Evolutionary conservation across 352 stramenopile genomes (phyloP).

Genomic region (Phytophthora syringae): DNA sequence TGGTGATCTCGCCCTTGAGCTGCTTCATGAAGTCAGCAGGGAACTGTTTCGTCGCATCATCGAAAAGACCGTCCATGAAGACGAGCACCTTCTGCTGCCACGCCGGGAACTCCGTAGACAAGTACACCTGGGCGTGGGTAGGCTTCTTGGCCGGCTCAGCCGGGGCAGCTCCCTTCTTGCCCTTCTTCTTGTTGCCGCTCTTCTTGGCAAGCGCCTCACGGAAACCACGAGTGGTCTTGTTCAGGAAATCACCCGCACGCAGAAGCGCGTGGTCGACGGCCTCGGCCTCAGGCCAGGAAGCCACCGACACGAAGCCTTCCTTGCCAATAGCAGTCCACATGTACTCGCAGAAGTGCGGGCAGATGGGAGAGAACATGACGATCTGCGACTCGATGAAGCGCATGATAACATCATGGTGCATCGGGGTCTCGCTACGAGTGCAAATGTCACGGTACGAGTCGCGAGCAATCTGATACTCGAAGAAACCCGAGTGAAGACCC

Average conservation of each 20-base stretch:
- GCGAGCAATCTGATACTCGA: slow-evolving; percentile 98
- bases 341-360: slow-evolving; percentile 95
- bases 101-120: slow-evolving; percentile 83
- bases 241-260: slow-evolving; percentile 93
- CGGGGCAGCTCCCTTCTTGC: slow-evolving; percentile 75
- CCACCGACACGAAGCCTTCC: slow-evolving; percentile 90
- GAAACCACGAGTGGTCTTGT: slow-evolving; percentile 93
- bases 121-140: slow-evolving; percentile 87
- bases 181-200: slow-evolving; percentile 86
- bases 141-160: slow-evolving; percentile 87
- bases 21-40: slow-evolving; percentile 88
- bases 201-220: slow-evolving; percentile 90
- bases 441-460: slow-evolving; percentile 98
- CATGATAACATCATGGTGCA: slow-evolving; percentile 94
- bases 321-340: slow-evolving; percentile 95
- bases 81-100: slow-evolving; percentile 89
- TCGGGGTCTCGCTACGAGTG: slow-evolving; percentile 72
- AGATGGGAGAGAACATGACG: slow-evolving; percentile 96
- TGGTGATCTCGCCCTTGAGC: slow-evolving; percentile 76
- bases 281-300: slow-evolving; percentile 84
- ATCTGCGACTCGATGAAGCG: slow-evolving; percentile 95
- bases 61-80: slow-evolving; percentile 79
- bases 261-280: slow-evolving; percentile 94
- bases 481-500: slow-evolving; percentile 98
- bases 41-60: slow-evolving; percentile 73